Conservation (phyloP, 176 grass and related monocot species). For the Rhynchospora pubera region DNA sequence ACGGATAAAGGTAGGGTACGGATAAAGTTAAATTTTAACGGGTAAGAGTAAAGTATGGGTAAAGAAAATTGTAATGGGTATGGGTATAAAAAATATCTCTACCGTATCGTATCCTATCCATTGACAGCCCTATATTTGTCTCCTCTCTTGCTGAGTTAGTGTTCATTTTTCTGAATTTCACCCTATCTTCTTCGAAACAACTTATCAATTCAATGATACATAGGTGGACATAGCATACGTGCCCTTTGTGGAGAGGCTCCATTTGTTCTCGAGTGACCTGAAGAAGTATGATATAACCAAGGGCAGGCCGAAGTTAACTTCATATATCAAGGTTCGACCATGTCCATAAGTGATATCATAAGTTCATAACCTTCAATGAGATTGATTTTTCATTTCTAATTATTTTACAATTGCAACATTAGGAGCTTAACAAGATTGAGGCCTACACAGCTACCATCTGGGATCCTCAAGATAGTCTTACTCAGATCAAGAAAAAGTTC, state of each 20-base stretch:
- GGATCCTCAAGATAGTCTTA: slow-evolving; percentile 40
- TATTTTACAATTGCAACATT: background rate
- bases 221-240: slow-evolving; percentile 70
- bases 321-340: slow-evolving; percentile 39
- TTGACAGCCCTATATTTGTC: background rate
- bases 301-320: slow-evolving; percentile 45
- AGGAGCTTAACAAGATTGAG: slow-evolving; percentile 67
- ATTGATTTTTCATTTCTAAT: background rate
- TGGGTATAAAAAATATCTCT: too few species aligned
- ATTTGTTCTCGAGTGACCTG: slow-evolving; percentile 53
- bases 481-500: slow-evolving; percentile 29
- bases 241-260: slow-evolving; percentile 55
- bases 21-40: too few species aligned
- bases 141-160: background rate
- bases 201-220: background rate
- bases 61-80: too few species aligned
- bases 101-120: too few species aligned
- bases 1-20: too few species aligned
- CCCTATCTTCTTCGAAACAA: background rate
- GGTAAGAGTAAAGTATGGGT: too few species aligned
- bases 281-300: too few species aligned
- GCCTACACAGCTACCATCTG: slow-evolving; percentile 37
- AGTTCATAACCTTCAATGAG: background rate
- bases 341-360: background rate
- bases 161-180: background rate